These are phyloP conservation scores for Polychytrium aggregatum DNA, from an alignment of 192 early-diverging fungal species.

Conservation along the genomic window DNA sequence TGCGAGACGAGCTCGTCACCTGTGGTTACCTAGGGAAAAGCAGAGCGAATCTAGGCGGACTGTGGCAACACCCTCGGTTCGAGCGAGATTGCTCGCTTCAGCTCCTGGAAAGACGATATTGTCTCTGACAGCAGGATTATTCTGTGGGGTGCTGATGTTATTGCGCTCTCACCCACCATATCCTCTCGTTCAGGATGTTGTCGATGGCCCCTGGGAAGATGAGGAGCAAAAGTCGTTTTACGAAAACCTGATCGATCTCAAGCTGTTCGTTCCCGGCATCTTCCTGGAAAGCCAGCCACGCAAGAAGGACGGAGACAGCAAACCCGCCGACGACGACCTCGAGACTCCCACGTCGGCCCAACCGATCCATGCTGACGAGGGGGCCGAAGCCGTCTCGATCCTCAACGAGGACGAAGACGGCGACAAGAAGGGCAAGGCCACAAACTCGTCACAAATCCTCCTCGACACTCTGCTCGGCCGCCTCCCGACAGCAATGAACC, in stretches of 20 bases:
- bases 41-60: too few relatives aligned
- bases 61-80: too few relatives aligned
- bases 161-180: not conserved
- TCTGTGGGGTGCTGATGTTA: too few relatives aligned
- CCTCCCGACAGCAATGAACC: slow-evolving; percentile 65
- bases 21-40: too few relatives aligned
- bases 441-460: slow-evolving; percentile 8
- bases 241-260: slow-evolving; percentile 71
- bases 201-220: slow-evolving; percentile 74
- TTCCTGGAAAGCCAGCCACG: too few relatives aligned
- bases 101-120: too few relatives aligned
- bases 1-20: too few relatives aligned
- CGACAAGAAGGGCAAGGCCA: slow-evolving; percentile 24
- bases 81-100: too few relatives aligned
- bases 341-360: too few relatives aligned
- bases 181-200: slow-evolving; percentile 7
- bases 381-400: slow-evolving; percentile 3
- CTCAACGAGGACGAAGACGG: not conserved
- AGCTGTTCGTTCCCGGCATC: slow-evolving; percentile 67
- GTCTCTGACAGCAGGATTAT: too few relatives aligned
- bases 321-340: slow-evolving; percentile 11
- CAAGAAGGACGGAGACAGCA: slow-evolving; percentile 19
- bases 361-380: slow-evolving; percentile 2
- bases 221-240: slow-evolving; percentile 88
- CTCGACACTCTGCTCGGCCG: slow-evolving; percentile 60